phyloP scores from a whole-genome alignment of 1,284 basidiomycete genomes.

The Cutaneotrichosporon sp. region DNA sequence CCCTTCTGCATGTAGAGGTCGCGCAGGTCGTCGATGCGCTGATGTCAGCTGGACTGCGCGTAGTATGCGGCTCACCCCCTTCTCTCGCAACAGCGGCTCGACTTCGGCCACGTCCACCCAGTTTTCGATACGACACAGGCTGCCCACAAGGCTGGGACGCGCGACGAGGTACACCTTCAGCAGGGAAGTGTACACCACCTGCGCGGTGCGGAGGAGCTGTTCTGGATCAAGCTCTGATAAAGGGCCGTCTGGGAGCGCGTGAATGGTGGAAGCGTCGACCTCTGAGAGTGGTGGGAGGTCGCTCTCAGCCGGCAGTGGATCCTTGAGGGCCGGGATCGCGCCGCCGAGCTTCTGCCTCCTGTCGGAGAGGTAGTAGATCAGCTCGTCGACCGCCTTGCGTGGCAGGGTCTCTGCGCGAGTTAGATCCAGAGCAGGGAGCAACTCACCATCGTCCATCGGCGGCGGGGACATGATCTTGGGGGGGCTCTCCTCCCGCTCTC shows the following conservation, averaged over 20 bases:
- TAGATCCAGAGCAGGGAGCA: background rate
- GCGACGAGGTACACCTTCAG: slow-evolving; percentile 91
- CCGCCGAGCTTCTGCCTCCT: slow-evolving; percentile 78
- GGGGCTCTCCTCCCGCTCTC: slow-evolving; percentile 9
- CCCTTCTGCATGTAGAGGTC: slow-evolving; percentile 92
- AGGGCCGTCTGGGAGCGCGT: slow-evolving; percentile 67
- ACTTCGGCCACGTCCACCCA: slow-evolving; percentile 98
- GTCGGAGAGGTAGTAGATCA: slow-evolving; percentile 68
- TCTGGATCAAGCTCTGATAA: slow-evolving; percentile 70
- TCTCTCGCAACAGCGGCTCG: slow-evolving; percentile 77
- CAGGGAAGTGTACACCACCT: slow-evolving; percentile 92
- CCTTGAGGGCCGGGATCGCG: slow-evolving; percentile 69
- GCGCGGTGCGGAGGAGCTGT: slow-evolving; percentile 80
- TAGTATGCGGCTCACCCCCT: slow-evolving; percentile 75
- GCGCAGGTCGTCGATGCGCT: slow-evolving; percentile 90
- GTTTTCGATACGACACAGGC: slow-evolving; percentile 87
- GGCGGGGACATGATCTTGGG: slow-evolving; percentile 14
- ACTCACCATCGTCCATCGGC: slow-evolving; percentile 10
- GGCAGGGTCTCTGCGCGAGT: slow-evolving; percentile 21
- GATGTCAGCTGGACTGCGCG: slow-evolving; percentile 17
- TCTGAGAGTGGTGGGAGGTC: slow-evolving; percentile 46
- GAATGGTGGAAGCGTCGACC: slow-evolving; percentile 65
- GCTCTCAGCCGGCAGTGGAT: slow-evolving; percentile 61
- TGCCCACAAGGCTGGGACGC: slow-evolving; percentile 78
- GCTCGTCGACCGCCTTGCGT: slow-evolving; percentile 54